phyloP scores from a whole-genome alignment of 2,329 filamentous ascomycete species.

The Aureobasidium pullulans region DNA sequence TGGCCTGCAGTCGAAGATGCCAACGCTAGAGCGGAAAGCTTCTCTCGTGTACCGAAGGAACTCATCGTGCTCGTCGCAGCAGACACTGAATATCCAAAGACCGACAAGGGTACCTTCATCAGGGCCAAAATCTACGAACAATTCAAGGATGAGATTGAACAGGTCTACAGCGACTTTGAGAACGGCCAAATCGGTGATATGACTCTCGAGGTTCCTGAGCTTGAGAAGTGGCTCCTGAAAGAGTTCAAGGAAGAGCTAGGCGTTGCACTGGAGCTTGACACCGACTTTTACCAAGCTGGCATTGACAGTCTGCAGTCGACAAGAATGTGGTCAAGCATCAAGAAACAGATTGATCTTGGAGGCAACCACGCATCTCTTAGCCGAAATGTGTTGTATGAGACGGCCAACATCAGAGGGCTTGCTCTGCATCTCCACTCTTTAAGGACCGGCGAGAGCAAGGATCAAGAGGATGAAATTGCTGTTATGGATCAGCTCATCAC shows the following conservation, averaged over 20 bases:
- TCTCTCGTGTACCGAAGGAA: slow-evolving; percentile 46
- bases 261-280: slow-evolving; percentile 20
- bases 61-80: slow-evolving; percentile 44
- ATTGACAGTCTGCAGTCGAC: slow-evolving; percentile 55
- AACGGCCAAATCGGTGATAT: slow-evolving; percentile 15
- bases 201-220: slow-evolving; percentile 24
- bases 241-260: slow-evolving; percentile 28
- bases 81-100: slow-evolving; percentile 41
- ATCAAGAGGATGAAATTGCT: slow-evolving; percentile 30
- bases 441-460: slow-evolving; percentile 29
- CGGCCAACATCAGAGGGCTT: slow-evolving; percentile 42
- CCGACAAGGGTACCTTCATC: slow-evolving; percentile 53
- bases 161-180: slow-evolving; percentile 32
- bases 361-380: slow-evolving; percentile 35
- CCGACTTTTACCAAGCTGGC: slow-evolving; percentile 53
- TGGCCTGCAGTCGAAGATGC: slow-evolving; percentile 45
- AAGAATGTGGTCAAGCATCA: slow-evolving; percentile 46
- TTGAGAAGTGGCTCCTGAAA: slow-evolving; percentile 26
- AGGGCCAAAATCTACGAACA: slow-evolving; percentile 44
- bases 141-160: slow-evolving; percentile 43
- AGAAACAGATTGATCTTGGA: slow-evolving; percentile 43
- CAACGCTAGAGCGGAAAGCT: slow-evolving; percentile 45
- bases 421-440: slow-evolving; percentile 39
- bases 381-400: slow-evolving; percentile 54
- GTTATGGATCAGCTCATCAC: slow-evolving; percentile 42